These are phyloP conservation scores for Cutaneotrichosporon dermatis DNA, from an alignment of 1,284 basidiomycete genomes.

Conservation along the genomic window DNA sequence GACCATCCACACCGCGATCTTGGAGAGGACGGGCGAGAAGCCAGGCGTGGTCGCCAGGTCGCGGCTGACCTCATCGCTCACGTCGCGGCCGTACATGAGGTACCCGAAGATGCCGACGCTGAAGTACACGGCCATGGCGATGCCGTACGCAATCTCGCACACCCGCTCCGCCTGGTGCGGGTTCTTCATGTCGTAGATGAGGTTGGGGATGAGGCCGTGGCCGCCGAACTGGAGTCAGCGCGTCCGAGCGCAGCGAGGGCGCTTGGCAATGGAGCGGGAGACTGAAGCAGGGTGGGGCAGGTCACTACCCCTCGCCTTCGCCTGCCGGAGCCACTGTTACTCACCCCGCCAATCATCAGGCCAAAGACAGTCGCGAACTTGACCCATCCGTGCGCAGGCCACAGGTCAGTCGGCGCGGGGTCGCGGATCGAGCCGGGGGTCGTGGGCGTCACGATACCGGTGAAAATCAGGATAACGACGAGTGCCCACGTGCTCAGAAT, in stretches of 20 bases:
- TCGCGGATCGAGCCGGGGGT: slow-evolving; percentile 76
- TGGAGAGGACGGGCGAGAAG: slow-evolving; percentile 68
- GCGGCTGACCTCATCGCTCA: slow-evolving; percentile 81
- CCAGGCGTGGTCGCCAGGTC: slow-evolving; percentile 73
- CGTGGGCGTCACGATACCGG: slow-evolving; percentile 58
- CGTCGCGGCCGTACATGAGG: slow-evolving; percentile 81
- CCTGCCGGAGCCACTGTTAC: background rate
- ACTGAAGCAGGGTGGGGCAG: no score
- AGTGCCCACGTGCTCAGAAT: slow-evolving; percentile 72
- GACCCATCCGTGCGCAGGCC: slow-evolving; percentile 55
- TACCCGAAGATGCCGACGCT: slow-evolving; percentile 80
- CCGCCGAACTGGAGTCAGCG: slow-evolving; percentile 35
- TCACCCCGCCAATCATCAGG: slow-evolving; percentile 76
- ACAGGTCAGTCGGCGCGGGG: slow-evolving; percentile 66
- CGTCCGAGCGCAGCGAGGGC: background rate
- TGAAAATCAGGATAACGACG: slow-evolving; percentile 72
- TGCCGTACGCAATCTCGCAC: slow-evolving; percentile 52
- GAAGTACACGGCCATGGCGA: slow-evolving; percentile 71
- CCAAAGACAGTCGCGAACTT: slow-evolving; percentile 76
- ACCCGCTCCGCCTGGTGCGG: slow-evolving; percentile 62
- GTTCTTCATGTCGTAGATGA: slow-evolving; percentile 85
- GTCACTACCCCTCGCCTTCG: no score
- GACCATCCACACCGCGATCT: slow-evolving; percentile 77
- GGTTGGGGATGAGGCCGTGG: slow-evolving; percentile 45
- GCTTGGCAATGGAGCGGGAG: background rate